Evolutionary conservation across 2,329 filamentous ascomycete genomes (phyloP), one percentile per base, ranked within the genome.

Genomic region (Apiospora rasikravindrae): DNA sequence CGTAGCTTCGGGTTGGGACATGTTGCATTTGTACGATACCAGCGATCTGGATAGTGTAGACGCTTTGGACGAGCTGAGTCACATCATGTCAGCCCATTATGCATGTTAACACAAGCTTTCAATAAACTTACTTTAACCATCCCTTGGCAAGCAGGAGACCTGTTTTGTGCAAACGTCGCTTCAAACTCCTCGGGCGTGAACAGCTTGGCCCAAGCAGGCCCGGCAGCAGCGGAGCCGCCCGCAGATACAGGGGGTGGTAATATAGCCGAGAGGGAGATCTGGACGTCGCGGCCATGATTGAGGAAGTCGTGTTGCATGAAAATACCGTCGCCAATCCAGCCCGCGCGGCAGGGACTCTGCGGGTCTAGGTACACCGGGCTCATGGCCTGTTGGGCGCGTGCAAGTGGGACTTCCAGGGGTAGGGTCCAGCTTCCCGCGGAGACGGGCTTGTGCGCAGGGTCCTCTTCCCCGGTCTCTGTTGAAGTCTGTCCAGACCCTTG

Each of bases 141-240:
- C 11, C 77, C 77, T 29, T 75, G 77, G 64, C 78, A 80, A 5
- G 74, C 75, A 13, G 73, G 73, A 2, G 78, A 44, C 19, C 68
- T 67, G 53, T 74, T 77, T 13, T 64, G 70, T 4, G 75, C 73
- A 44, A 80, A 81, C n/a, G 77, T 75, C 0, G 73, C 75, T n/a
- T 73, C 72, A n/a, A 80, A 80, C 70, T 81, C 79, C 24, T 79
- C 76, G 2, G 78, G 78, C 8, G 77, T 80, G 42, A 80, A 77
- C 11, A 81, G 61, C 51, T 73, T 77, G 2, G 78, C 78, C 79
- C 79, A 81, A 11, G 19, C n/a, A 13, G 57, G 33, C 10, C 33
- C 57, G 8, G 29, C 29, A 4, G 29, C 33, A 26, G 13, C 26
- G 13, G 13, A 5, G 26, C 44, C 44, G 14, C n/a, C 49, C 10